Evolutionary conservation across 495 filamentous ascomycete species (phyloP), one percentile per base, ranked within the genome.

Genomic region (Cudoniella acicularis): DNA sequence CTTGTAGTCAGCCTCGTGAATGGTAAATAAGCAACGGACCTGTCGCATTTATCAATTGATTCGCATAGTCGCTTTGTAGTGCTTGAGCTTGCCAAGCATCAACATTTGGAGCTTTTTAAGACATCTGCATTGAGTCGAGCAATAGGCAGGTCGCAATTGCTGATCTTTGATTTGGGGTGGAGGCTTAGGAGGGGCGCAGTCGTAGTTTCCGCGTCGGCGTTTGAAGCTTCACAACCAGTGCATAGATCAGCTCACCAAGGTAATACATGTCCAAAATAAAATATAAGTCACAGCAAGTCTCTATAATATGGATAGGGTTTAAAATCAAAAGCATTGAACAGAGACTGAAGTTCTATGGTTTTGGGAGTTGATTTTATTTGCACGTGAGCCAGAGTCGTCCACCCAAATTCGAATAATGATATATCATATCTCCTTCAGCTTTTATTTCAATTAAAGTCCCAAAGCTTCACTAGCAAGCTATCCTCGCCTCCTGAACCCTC

Each of bases 391-490:
- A n/a, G n/a, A n/a, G n/a, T n/a, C n/a, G n/a, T n/a, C n/a, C n/a
- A n/a, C n/a, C n/a, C n/a, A n/a, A n/a, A n/a, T n/a, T n/a, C n/a
- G n/a, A n/a, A n/a, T n/a, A n/a, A n/a, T n/a, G n/a, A n/a, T n/a
- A n/a, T n/a, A n/a, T n/a, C n/a, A n/a, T n/a, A n/a, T n/a, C n/a
- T 3, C 9, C 16, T 42, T 25, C n/a, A 2, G 43, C n/a, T 47
- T 36, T 25, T 30, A 17, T 30, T 41, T 46, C 60, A 64, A 27
- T 66, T 64, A 65, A 86, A 85, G 49, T 81, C 76, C 80, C 82
- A 85, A 20, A 85, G 69, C 57, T 73, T 80, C 52, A 77, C 78
- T 9, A 86, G 61, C 42, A 83, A 67, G 59, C 70, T 80, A 52
- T 66, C 62, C n/a, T 61, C 62, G 49, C 57, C 52, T 26, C 45